phyloP scores from a whole-genome alignment of 2,329 filamentous ascomycete species.

The Fusarium fujikuroi region DNA sequence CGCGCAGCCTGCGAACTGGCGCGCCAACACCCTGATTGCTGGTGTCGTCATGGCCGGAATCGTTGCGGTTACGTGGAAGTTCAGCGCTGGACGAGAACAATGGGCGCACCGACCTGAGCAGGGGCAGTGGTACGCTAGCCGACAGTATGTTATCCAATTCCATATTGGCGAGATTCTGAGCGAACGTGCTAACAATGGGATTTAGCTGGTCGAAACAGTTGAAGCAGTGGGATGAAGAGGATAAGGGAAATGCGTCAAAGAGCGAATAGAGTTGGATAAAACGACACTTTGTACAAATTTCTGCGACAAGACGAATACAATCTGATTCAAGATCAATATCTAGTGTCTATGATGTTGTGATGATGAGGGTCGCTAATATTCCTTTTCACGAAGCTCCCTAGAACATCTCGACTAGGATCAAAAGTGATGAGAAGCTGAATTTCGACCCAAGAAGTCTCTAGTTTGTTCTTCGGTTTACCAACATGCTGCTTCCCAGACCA shows the following conservation, averaged over 20 bases:
- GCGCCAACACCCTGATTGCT: slow-evolving; percentile 85
- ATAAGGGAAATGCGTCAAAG: slow-evolving; percentile 48
- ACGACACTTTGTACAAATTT: slow-evolving; percentile 42
- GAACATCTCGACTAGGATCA: background rate
- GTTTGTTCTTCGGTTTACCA: background rate
- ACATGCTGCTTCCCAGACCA: background rate
- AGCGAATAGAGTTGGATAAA: slow-evolving; percentile 32
- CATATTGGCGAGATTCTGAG: background rate
- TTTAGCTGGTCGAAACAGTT: slow-evolving; percentile 59
- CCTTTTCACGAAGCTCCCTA: background rate
- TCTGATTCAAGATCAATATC: slow-evolving; percentile 20
- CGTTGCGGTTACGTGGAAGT: slow-evolving; percentile 73
- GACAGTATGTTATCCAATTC: slow-evolving; percentile 71
- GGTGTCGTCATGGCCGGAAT: slow-evolving; percentile 75
- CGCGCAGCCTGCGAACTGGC: slow-evolving; percentile 94
- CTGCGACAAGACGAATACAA: slow-evolving; percentile 30
- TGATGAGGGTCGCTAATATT: background rate
- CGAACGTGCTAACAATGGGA: slow-evolving; percentile 34
- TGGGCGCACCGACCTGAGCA: slow-evolving; percentile 80
- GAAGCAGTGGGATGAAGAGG: slow-evolving; percentile 58
- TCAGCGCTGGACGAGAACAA: slow-evolving; percentile 78
- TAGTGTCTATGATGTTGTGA: background rate
- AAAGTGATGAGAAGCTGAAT: background rate
- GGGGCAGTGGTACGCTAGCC: slow-evolving; percentile 83
- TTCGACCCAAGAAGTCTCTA: background rate